Evolutionary conservation across 2,329 filamentous ascomycete species (phyloP).

Genomic region (Scleromitrula shiraiana): DNA sequence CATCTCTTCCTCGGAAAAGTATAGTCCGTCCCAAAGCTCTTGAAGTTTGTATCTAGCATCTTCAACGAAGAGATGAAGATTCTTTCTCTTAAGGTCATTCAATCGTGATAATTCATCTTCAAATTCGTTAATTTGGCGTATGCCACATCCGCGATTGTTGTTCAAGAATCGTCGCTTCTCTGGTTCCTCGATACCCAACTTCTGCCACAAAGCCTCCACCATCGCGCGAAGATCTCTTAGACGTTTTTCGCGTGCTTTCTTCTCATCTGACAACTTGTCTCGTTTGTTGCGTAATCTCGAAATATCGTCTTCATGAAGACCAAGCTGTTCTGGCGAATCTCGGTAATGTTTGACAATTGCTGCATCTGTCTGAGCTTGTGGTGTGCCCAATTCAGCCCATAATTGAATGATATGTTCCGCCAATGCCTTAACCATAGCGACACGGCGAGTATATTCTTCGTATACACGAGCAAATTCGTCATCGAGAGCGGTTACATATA

Average conservation of each 20-base stretch:
- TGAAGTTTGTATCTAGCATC: slow-evolving; percentile 86
- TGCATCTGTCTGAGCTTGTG: slow-evolving; percentile 84
- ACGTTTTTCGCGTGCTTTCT: slow-evolving; percentile 68
- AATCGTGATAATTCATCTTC: slow-evolving; percentile 81
- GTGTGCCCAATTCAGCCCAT: slow-evolving; percentile 92
- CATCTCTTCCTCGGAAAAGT: slow-evolving; percentile 98
- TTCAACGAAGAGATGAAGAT: slow-evolving; percentile 91
- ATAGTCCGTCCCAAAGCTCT: slow-evolving; percentile 89
- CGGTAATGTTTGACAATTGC: slow-evolving; percentile 83
- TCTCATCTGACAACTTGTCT: slow-evolving; percentile 82
- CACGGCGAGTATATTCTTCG: slow-evolving; percentile 85
- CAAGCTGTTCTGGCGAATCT: slow-evolving; percentile 87
- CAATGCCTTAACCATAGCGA: slow-evolving; percentile 64
- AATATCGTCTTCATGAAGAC: slow-evolving; percentile 82
- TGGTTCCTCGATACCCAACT: slow-evolving; percentile 71
- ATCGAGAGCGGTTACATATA: slow-evolving; percentile 81
- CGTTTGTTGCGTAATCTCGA: slow-evolving; percentile 62
- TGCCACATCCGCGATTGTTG: slow-evolving; percentile 79
- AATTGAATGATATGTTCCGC: slow-evolving; percentile 85
- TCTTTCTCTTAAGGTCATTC: slow-evolving; percentile 90
- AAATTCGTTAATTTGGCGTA: slow-evolving; percentile 91
- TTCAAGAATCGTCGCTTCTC: slow-evolving; percentile 83
- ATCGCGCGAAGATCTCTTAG: slow-evolving; percentile 66
- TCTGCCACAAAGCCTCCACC: slow-evolving; percentile 86
- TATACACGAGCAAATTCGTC: slow-evolving; percentile 90